phyloP scores from a whole-genome alignment of 78 protist species.

The Emiliania huxleyi region DNA sequence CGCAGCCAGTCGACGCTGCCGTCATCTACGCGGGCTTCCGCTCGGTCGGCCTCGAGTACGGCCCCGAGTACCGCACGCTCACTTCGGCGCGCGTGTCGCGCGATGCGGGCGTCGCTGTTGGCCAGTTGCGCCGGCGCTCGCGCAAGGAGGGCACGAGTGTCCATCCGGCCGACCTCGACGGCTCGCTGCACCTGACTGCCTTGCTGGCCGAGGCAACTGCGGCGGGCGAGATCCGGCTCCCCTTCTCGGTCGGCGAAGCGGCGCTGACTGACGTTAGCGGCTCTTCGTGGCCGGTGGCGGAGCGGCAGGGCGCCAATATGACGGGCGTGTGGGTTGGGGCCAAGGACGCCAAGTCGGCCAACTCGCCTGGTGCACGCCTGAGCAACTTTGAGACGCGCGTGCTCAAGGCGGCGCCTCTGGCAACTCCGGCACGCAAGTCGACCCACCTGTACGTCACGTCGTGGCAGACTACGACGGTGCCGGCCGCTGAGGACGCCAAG shows the following conservation, averaged over 20 bases:
- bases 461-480: not conserved
- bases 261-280: not conserved
- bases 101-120: not conserved
- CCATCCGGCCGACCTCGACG: not conserved
- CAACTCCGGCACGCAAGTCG: not conserved
- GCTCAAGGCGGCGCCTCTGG: not conserved
- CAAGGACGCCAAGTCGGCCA: not conserved
- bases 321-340: not conserved
- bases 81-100: not conserved
- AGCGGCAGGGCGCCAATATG: not conserved
- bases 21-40: not conserved
- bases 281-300: not conserved
- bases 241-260: not conserved
- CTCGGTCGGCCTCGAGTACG: not conserved
- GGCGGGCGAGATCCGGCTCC: not conserved
- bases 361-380: not conserved
- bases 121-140: not conserved
- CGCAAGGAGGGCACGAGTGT: not conserved
- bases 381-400: not conserved
- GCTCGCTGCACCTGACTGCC: not conserved
- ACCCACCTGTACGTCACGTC: not conserved
- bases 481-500: not conserved
- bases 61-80: not conserved
- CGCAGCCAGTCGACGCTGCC: not conserved
- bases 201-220: not conserved